Evolutionary conservation across 306 rosid species (phyloP).

Genomic region (Cicer arietinum): DNA sequence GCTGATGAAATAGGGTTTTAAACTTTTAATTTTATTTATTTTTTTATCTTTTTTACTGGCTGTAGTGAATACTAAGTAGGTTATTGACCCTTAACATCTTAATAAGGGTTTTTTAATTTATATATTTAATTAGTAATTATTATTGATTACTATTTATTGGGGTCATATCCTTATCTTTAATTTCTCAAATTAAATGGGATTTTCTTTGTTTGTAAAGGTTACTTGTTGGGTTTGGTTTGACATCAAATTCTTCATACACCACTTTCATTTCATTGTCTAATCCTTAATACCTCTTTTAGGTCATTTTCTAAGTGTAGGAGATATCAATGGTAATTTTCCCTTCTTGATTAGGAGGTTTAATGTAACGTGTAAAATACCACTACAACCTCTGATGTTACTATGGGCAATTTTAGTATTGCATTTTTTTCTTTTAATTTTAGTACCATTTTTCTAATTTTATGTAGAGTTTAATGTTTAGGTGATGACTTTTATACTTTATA

Average conservation of each 20-base stretch:
- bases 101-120: constrained; percentile 48
- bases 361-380: constrained; percentile 51
- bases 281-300: constrained; percentile 47
- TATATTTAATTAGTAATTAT: constrained; percentile 13
- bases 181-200: constrained; percentile 57
- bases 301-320: constrained; percentile 50
- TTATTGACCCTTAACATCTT: constrained; percentile 64
- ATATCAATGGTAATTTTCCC: constrained; percentile 28
- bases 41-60: constrained; percentile 32
- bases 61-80: constrained; percentile 45
- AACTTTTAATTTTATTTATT: not conserved
- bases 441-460: not conserved
- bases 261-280: constrained; percentile 47
- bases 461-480: too few relatives aligned
- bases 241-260: constrained; percentile 51
- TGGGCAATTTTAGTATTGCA: not conserved
- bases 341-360: constrained; percentile 32
- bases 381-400: constrained; percentile 31
- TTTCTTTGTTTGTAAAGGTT: constrained; percentile 54
- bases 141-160: constrained; percentile 59
- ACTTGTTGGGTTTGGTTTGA: constrained; percentile 53
- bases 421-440: not conserved
- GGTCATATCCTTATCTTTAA: constrained; percentile 61
- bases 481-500: too few relatives aligned
- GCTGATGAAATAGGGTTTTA: constrained; percentile 43